Conservation (phyloP, 2,329 filamentous ascomycete genomes). For the Bipolaris cookei region DNA sequence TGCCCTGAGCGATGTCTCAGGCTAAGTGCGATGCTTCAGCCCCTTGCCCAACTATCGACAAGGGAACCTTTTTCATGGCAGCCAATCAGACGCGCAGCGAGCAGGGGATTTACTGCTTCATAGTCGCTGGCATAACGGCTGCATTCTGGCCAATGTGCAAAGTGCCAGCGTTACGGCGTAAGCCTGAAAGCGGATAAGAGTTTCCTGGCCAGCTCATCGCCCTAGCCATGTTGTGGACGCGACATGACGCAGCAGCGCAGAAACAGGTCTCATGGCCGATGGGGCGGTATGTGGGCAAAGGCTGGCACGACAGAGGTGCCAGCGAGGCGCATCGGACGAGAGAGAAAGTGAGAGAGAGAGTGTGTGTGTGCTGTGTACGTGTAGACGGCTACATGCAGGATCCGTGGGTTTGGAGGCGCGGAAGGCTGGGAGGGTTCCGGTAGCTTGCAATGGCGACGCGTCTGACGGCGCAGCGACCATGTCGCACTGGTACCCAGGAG, state of each 20-base stretch:
- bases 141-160: conserved; percentile 34
- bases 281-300: background rate
- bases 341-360: too few relatives aligned
- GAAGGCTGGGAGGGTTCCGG: conserved; percentile 43
- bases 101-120: conserved; percentile 31
- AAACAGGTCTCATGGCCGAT: conserved; percentile 30
- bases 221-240: conserved; percentile 23
- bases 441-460: conserved; percentile 28
- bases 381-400: conserved; percentile 23
- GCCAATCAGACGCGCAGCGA: conserved; percentile 30
- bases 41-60: conserved; percentile 17
- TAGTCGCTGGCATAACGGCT: conserved; percentile 34
- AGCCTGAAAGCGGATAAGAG: conserved; percentile 20
- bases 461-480: conserved; percentile 24
- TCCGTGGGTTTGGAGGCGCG: conserved; percentile 38
- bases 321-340: background rate
- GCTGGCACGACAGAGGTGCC: background rate
- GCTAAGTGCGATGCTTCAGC: conserved; percentile 18
- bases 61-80: conserved; percentile 17
- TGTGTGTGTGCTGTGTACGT: too few relatives aligned
- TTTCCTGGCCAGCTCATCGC: conserved; percentile 26
- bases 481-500: conserved; percentile 10
- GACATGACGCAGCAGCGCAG: conserved; percentile 18
- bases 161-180: conserved; percentile 28
- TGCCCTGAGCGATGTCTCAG: conserved; percentile 34